phyloP scores from a whole-genome alignment of 2,329 filamentous ascomycete species.

The Nemania sp. region DNA sequence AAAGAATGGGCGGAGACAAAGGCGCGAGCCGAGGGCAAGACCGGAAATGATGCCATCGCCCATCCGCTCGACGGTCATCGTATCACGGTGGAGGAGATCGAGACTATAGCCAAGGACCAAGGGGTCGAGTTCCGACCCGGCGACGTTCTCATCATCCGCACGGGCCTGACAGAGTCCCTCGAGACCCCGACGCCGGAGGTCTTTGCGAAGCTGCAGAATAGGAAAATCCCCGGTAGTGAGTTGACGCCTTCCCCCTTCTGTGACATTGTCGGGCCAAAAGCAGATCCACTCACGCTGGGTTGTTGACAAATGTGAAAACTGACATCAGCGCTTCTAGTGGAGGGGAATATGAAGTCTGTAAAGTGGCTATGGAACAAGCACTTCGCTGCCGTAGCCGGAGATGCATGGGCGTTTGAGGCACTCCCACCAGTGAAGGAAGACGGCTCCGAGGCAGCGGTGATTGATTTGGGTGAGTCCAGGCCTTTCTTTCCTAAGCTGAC shows the following conservation, averaged over 20 bases:
- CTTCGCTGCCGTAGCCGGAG: conserved; percentile 68
- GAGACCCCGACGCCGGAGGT: conserved; percentile 48
- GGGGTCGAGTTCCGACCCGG: conserved; percentile 67
- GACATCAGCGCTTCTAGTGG: conserved; percentile 32
- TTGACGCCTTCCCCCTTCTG: background rate
- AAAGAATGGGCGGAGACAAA: conserved; percentile 43
- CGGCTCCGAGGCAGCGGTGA: conserved; percentile 40
- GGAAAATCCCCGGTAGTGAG: conserved; percentile 41
- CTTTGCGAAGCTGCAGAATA: conserved; percentile 40
- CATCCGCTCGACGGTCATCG: conserved; percentile 57
- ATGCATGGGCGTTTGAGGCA: conserved; percentile 66
- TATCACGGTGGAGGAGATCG: conserved; percentile 60
- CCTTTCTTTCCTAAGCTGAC: background rate
- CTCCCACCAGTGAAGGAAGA: conserved; percentile 58
- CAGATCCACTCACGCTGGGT: too few relatives aligned
- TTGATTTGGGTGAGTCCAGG: conserved; percentile 45
- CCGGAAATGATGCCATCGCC: conserved; percentile 48
- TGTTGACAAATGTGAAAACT: background rate
- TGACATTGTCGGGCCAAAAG: background rate
- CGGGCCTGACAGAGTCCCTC: conserved; percentile 64
- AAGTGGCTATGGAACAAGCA: conserved; percentile 72
- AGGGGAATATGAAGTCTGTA: conserved; percentile 56
- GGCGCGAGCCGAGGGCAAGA: conserved; percentile 53
- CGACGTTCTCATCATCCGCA: conserved; percentile 69
- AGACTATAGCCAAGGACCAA: conserved; percentile 62